phyloP scores from a whole-genome alignment of 257 asterid species.

The Thymus mandschuricus region DNA sequence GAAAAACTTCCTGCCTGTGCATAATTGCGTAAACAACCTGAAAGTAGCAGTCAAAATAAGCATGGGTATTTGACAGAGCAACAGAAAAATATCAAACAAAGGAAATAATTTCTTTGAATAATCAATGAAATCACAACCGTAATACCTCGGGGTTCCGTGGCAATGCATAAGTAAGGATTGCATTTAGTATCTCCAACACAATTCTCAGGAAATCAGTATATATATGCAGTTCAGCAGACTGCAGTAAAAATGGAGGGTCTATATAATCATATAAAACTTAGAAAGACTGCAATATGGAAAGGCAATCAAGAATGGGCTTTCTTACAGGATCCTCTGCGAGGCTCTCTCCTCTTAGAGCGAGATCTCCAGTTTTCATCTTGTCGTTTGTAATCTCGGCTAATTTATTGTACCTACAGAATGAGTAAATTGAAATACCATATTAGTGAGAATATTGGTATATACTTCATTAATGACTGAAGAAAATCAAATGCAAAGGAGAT shows the following conservation, averaged over 20 bases:
- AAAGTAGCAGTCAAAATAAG: constrained; percentile 36
- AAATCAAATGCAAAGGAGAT: constrained; percentile 3
- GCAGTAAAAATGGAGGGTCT: constrained; percentile 35
- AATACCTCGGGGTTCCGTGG: constrained; percentile 96
- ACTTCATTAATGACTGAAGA: constrained; percentile 12
- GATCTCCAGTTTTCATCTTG: constrained; percentile 61
- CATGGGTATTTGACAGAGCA: neutral
- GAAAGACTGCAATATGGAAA: constrained; percentile 19
- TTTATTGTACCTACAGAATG: constrained; percentile 75
- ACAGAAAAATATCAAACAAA: neutral
- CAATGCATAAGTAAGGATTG: constrained; percentile 82
- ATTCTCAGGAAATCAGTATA: constrained; percentile 92
- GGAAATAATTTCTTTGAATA: constrained; percentile 23
- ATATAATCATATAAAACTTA: constrained; percentile 18
- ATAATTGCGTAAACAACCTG: constrained; percentile 96
- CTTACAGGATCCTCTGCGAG: constrained; percentile 77
- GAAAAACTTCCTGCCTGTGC: constrained; percentile 98
- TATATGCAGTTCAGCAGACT: constrained; percentile 91
- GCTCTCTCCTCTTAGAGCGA: constrained; percentile 66
- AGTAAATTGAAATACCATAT: constrained; percentile 22
- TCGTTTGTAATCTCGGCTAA: constrained; percentile 86
- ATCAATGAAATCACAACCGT: constrained; percentile 22
- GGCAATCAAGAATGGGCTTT: constrained; percentile 21
- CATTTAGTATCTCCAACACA: constrained; percentile 88
- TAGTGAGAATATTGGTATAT: constrained; percentile 8